Conservation (phyloP, 805 yeast genomes). For the Wickerhamiella nectarea region DNA sequence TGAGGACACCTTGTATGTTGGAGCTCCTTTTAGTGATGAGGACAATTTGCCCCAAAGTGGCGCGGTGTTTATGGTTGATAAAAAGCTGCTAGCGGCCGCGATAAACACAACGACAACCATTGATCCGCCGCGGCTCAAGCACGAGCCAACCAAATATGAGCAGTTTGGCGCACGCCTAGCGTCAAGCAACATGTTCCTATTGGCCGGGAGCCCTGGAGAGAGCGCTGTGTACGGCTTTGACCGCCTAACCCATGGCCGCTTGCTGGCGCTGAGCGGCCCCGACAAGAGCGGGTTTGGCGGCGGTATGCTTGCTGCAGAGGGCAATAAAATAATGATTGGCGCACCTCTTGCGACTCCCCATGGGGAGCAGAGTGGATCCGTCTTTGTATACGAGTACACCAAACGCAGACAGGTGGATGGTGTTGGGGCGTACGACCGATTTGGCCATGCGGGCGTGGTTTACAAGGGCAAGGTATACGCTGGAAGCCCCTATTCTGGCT, state of each 20-base stretch:
- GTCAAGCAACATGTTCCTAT: constrained; percentile 19
- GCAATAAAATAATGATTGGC: constrained; percentile 24
- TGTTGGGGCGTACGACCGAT: constrained; percentile 19
- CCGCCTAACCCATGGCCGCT: constrained; percentile 14
- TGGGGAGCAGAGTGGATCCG: constrained; percentile 32
- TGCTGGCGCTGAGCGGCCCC: constrained; percentile 14
- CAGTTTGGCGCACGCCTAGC: constrained; percentile 32
- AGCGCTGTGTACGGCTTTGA: constrained; percentile 30
- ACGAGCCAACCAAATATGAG: constrained; percentile 23
- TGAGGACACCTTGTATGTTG: constrained; percentile 33
- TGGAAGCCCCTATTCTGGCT: constrained; percentile 36
- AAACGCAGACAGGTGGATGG: constrained; percentile 13
- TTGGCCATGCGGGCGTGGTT: constrained; percentile 27
- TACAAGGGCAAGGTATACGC: constrained; percentile 23
- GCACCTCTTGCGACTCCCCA: constrained; percentile 18
- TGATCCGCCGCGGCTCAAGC: background rate
- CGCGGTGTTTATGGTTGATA: constrained; percentile 26
- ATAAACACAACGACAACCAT: background rate
- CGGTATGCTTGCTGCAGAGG: constrained; percentile 16
- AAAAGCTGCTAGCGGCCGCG: constrained; percentile 17
- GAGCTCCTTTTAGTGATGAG: constrained; percentile 32
- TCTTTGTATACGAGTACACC: constrained; percentile 26
- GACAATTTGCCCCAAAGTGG: constrained; percentile 28
- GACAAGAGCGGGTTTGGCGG: constrained; percentile 22
- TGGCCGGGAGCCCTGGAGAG: constrained; percentile 30